Percentiles rank a stretch among this genome's conserved stretches.
phyloP scores from a whole-genome alignment of 2,329 filamentous ascomycete species.

The Neurospora crassa region DNA sequence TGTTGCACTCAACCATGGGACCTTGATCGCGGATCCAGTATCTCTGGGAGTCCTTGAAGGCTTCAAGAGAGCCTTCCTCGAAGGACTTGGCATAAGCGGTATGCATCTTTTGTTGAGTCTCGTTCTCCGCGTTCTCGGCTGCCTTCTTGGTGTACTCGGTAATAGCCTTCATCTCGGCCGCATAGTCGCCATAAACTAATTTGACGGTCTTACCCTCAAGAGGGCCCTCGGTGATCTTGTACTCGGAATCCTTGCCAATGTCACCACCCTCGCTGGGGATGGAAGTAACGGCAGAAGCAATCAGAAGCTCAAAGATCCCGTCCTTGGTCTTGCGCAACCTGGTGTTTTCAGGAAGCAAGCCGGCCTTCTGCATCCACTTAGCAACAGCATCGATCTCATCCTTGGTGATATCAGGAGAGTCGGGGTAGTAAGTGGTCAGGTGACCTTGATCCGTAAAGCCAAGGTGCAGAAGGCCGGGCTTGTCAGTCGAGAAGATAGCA shows the following conservation, averaged over 20 bases:
- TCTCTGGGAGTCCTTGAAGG: conserved; percentile 72
- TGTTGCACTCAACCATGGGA: conserved; percentile 69
- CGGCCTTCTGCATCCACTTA: conserved; percentile 63
- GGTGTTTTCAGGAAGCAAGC: conserved; percentile 67
- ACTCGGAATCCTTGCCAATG: conserved; percentile 55
- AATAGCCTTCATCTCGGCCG: conserved; percentile 61
- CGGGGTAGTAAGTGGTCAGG: conserved; percentile 74
- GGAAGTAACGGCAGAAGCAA: conserved; percentile 56
- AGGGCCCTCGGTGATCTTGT: conserved; percentile 47
- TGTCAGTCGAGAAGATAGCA: conserved; percentile 60
- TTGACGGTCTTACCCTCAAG: conserved; percentile 59
- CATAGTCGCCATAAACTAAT: conserved; percentile 66
- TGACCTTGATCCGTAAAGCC: conserved; percentile 68
- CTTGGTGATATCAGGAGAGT: conserved; percentile 64
- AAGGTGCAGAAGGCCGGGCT: conserved; percentile 59
- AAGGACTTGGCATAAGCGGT: conserved; percentile 68
- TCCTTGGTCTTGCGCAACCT: conserved; percentile 57
- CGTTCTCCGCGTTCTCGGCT: conserved; percentile 59
- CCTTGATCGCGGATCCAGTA: conserved; percentile 78
- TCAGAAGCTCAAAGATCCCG: conserved; percentile 61
- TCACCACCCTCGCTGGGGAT: conserved; percentile 57
- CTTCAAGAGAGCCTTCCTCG: conserved; percentile 60
- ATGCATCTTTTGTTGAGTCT: conserved; percentile 66
- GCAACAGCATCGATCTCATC: conserved; percentile 64
- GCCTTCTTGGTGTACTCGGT: conserved; percentile 59